These are phyloP conservation scores for Fraxinus cuspidata DNA, from an alignment of 257 asterid species.

Conservation along the genomic window DNA sequence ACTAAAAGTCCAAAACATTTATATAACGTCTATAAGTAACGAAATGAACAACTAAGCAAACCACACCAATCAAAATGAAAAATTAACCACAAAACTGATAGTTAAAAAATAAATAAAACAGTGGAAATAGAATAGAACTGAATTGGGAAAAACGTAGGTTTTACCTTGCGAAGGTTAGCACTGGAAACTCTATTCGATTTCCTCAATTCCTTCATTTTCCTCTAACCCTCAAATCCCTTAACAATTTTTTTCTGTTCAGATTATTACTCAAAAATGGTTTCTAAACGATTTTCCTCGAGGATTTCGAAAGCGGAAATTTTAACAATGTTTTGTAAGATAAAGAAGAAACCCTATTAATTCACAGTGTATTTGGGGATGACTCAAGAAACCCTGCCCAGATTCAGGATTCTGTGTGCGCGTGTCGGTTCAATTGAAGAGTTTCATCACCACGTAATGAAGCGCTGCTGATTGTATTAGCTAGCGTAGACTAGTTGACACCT, in stretches of 20 bases:
- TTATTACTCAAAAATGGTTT: background rate
- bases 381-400: background rate
- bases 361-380: background rate
- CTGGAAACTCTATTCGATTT: background rate
- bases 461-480: background rate
- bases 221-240: background rate
- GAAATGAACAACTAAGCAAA: background rate
- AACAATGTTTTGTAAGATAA: background rate
- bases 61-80: background rate
- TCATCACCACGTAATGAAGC: background rate
- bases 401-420: background rate
- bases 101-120: background rate
- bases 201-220: background rate
- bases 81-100: background rate
- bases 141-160: background rate
- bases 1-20: background rate
- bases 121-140: background rate
- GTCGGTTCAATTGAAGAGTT: background rate
- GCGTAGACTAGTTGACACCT: background rate
- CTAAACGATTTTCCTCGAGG: background rate
- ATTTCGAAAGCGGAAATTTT: background rate
- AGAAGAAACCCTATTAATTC: background rate
- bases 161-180: background rate
- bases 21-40: background rate
- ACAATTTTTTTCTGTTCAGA: background rate